Percentiles rank a stretch among this genome's conserved stretches.
These are phyloP conservation scores for Neohortaea acidophila DNA, from an alignment of 495 filamentous ascomycete species.

Conservation along the genomic window DNA sequence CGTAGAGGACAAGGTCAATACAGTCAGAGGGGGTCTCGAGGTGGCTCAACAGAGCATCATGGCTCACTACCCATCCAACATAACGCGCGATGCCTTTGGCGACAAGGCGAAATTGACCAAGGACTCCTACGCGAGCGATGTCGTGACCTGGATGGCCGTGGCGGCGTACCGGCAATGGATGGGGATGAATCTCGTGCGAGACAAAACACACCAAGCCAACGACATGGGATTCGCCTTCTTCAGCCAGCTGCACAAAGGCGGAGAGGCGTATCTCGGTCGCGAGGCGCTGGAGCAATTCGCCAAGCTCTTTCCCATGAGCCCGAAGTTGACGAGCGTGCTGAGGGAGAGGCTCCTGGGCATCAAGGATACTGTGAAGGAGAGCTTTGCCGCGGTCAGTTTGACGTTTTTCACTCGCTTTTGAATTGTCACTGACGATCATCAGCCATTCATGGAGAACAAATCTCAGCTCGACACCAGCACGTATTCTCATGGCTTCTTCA, in stretches of 20 bases:
- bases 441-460: constrained; percentile 6
- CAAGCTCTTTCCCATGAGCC: constrained; percentile 22
- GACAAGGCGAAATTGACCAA: constrained; percentile 9
- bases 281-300: constrained; percentile 17
- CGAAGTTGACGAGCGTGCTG: constrained; percentile 21
- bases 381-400: constrained; percentile 17
- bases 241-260: constrained; percentile 12
- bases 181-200: constrained; percentile 9
- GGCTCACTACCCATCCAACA: constrained; percentile 8
- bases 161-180: constrained; percentile 21
- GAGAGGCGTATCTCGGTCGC: constrained; percentile 22
- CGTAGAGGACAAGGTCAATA: constrained; percentile 34
- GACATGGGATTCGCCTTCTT: constrained; percentile 23
- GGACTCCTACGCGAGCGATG: constrained; percentile 21
- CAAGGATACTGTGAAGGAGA: constrained; percentile 6
- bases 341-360: constrained; percentile 14
- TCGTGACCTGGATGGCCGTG: constrained; percentile 25
- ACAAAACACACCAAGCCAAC: constrained; percentile 9
- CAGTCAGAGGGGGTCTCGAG: constrained; percentile 35
- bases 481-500: constrained; percentile 1
- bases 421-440: no score
- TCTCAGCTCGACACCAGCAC: constrained; percentile 5
- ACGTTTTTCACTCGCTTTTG: no score
- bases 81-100: constrained; percentile 3
- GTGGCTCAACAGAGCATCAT: constrained; percentile 17